Conservation (phyloP, 1,139 yeast genomes). For the Casaregolazyma lundiana region DNA sequence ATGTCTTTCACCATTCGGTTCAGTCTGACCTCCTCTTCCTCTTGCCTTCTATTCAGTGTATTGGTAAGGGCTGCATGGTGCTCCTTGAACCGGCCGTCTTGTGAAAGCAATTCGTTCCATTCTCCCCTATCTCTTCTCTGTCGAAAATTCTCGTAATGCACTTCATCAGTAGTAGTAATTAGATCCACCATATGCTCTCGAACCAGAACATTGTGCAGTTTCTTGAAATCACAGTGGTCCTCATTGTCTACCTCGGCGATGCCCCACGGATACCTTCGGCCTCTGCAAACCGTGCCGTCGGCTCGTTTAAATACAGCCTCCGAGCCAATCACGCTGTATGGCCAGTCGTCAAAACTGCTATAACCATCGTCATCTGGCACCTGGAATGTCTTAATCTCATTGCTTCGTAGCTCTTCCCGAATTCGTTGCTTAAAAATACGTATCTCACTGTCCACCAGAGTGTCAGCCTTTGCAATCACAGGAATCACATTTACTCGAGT, state of each 20-base stretch:
- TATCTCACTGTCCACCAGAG: constrained; percentile 43
- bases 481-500: constrained; percentile 70
- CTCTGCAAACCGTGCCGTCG: constrained; percentile 45
- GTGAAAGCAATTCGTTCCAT: background rate
- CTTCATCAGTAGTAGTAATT: constrained; percentile 71
- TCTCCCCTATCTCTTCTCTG: background rate
- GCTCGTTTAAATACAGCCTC: constrained; percentile 27
- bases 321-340: constrained; percentile 61
- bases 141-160: constrained; percentile 59
- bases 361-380: constrained; percentile 41
- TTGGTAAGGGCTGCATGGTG: background rate
- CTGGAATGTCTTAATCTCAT: constrained; percentile 55
- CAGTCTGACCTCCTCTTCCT: background rate
- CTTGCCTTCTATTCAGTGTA: background rate
- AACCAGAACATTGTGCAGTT: constrained; percentile 55
- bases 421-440: constrained; percentile 43
- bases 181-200: constrained; percentile 70
- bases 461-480: constrained; percentile 70
- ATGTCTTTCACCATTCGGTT: background rate
- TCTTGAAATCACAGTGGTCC: constrained; percentile 59
- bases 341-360: constrained; percentile 31
- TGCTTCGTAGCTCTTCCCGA: constrained; percentile 40
- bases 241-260: constrained; percentile 62
- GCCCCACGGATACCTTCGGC: constrained; percentile 74
- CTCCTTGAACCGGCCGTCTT: background rate